Conservation (phyloP, 495 filamentous ascomycete species). For the Penicillium cosmopolitanum region DNA sequence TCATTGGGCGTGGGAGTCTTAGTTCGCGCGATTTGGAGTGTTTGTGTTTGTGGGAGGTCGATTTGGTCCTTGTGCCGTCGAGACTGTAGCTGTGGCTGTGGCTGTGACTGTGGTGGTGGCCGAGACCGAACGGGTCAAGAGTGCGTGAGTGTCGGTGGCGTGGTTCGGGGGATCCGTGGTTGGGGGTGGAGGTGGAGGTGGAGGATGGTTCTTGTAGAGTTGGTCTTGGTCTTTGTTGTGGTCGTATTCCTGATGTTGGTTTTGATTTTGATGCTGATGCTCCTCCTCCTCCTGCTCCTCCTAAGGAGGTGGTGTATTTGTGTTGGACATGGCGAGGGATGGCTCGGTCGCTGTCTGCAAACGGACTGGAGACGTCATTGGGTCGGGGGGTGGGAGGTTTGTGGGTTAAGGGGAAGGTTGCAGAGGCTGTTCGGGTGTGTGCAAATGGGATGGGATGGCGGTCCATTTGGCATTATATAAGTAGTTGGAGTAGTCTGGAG, state of each 20-base stretch:
- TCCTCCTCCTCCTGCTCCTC: conserved; percentile 2
- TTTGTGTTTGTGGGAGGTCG: conserved; percentile 18
- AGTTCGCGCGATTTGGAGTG: conserved; percentile 44
- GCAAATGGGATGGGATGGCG: conserved; percentile 13
- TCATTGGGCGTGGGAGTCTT: conserved; percentile 44
- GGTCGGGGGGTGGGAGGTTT: conserved; percentile 20
- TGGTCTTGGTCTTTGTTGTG: neutral
- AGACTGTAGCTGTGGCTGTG: conserved; percentile 12
- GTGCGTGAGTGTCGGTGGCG: neutral
- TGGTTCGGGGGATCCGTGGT: neutral
- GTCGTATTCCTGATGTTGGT: neutral
- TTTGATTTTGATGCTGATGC: neutral
- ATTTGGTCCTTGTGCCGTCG: conserved; percentile 26
- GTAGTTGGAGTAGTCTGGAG: neutral
- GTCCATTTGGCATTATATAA: conserved; percentile 27
- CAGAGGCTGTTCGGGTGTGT: conserved; percentile 20
- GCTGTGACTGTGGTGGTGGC: neutral
- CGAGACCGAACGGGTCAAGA: neutral
- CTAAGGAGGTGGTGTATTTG: no score
- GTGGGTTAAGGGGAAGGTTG: conserved; percentile 34
- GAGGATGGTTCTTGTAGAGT: neutral
- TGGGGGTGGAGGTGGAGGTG: neutral
- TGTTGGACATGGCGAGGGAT: no score
- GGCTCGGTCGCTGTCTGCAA: conserved; percentile 12
- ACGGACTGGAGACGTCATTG: conserved; percentile 23